Percentiles rank a stretch among this genome's conserved stretches.
Conservation (phyloP, 2,329 filamentous ascomycete species). For the Gyromitra esculenta region DNA sequence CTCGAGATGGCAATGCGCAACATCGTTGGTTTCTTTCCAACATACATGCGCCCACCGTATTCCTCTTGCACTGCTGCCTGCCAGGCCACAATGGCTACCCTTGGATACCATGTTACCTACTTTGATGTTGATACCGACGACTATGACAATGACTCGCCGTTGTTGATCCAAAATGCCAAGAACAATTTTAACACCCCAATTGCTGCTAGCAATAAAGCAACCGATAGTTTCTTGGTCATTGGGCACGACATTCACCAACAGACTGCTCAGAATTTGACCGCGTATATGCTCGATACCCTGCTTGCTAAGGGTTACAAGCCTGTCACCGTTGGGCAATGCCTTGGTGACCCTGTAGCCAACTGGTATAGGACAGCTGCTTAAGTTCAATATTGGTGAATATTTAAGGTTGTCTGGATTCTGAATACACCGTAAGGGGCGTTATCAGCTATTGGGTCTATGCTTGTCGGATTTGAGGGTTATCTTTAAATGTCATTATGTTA, state of each 20-base stretch:
- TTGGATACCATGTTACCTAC: constrained; percentile 60
- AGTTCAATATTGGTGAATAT: neutral
- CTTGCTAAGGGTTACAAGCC: constrained; percentile 63
- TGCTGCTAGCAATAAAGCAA: constrained; percentile 58
- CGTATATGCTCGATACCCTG: constrained; percentile 64
- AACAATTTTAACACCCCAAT: constrained; percentile 66
- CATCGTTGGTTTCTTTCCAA: constrained; percentile 63
- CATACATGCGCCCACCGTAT: constrained; percentile 65
- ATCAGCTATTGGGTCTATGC: neutral
- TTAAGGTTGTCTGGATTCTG: too few relatives aligned
- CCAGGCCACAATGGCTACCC: constrained; percentile 60
- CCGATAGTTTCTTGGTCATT: constrained; percentile 65
- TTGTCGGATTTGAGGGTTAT: neutral
- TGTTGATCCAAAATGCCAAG: constrained; percentile 66
- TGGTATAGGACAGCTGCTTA: constrained; percentile 63
- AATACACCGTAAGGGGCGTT: neutral
- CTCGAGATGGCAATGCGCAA: constrained; percentile 66
- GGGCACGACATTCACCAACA: constrained; percentile 68
- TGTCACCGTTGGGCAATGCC: constrained; percentile 69
- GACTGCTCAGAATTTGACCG: constrained; percentile 65
- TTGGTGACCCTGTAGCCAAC: constrained; percentile 65
- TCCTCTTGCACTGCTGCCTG: constrained; percentile 62
- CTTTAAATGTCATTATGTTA: constrained; percentile 3
- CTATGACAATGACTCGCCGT: constrained; percentile 67
- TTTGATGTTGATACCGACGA: constrained; percentile 71